A percentile compares a stretch with the other conserved stretches of the same genome.
Evolutionary conservation across 129 eudicot species (phyloP).

Genomic region (Sambucus nigra): DNA sequence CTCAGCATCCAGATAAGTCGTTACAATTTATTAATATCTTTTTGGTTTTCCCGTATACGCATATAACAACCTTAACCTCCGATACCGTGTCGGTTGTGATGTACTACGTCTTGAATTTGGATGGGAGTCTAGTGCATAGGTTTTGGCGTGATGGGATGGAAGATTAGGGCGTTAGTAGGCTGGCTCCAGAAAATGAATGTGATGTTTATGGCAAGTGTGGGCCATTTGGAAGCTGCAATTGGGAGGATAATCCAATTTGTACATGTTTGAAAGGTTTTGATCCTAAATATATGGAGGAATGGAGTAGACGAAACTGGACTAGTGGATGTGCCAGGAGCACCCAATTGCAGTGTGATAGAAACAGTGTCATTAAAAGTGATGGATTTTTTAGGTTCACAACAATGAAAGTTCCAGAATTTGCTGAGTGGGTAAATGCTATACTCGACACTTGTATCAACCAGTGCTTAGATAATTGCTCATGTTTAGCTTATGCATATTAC

Average conservation of each 20-base stretch:
- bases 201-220: constrained; percentile 17
- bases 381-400: constrained; percentile 13
- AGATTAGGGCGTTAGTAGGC: constrained; percentile 13
- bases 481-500: constrained; percentile 22
- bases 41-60: too few relatives aligned
- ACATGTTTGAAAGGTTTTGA: constrained; percentile 16
- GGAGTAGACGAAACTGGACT: constrained; percentile 18
- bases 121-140: constrained; percentile 8
- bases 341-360: constrained; percentile 7
- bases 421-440: not conserved
- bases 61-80: not conserved
- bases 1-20: too few relatives aligned
- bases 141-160: constrained; percentile 6
- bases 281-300: constrained; percentile 11
- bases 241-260: constrained; percentile 8
- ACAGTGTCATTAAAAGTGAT: constrained; percentile 1
- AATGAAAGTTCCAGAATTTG: constrained; percentile 15
- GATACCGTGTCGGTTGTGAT: not conserved
- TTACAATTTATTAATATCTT: too few relatives aligned
- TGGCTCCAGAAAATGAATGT: not conserved
- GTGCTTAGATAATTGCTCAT: constrained; percentile 32
- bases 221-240: constrained; percentile 8
- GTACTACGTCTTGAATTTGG: not conserved
- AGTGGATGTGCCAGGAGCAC: constrained; percentile 17
- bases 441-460: constrained; percentile 11